Percentiles rank a stretch among this genome's conserved stretches.
phyloP scores from a whole-genome alignment of 1,284 basidiomycete genomes.

The Malassezia sympodialis region DNA sequence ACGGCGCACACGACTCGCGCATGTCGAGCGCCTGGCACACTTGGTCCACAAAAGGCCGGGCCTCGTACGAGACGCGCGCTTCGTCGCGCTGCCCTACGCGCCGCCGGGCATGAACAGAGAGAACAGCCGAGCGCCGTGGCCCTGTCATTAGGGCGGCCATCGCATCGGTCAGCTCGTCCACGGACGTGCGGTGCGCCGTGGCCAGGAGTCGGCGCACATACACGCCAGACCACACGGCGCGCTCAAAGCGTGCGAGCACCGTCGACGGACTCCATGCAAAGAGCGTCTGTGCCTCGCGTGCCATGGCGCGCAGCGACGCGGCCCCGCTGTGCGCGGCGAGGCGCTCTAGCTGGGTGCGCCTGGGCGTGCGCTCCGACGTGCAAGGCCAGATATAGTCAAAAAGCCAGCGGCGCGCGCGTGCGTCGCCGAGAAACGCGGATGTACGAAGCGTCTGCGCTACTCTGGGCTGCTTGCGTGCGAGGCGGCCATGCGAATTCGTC shows the following conservation, averaged over 20 bases:
- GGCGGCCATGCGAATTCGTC: conserved; percentile 21
- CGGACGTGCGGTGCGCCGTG: not conserved
- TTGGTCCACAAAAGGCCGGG: not conserved
- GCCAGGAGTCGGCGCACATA: not conserved
- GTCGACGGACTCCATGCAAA: not conserved
- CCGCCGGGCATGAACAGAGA: not conserved
- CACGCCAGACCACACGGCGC: not conserved
- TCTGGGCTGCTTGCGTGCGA: conserved; percentile 17
- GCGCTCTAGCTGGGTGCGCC: not conserved
- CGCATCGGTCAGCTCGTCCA: not conserved
- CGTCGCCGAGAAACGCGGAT: not conserved
- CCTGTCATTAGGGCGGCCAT: not conserved
- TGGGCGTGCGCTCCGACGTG: not conserved
- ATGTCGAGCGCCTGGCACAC: not conserved
- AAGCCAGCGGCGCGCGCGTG: not conserved
- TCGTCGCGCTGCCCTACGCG: not conserved
- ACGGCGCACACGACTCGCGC: no score
- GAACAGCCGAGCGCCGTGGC: not conserved
- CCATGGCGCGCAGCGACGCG: not conserved
- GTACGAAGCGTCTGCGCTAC: conserved; percentile 20
- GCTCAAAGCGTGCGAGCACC: not conserved
- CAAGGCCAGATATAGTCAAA: conserved; percentile 1
- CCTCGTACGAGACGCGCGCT: conserved; percentile 1
- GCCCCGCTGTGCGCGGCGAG: not conserved
- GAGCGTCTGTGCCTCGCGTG: not conserved